Evolutionary conservation across 2,329 filamentous ascomycete genomes (phyloP).

Genomic region (Falciphora oryzae): DNA sequence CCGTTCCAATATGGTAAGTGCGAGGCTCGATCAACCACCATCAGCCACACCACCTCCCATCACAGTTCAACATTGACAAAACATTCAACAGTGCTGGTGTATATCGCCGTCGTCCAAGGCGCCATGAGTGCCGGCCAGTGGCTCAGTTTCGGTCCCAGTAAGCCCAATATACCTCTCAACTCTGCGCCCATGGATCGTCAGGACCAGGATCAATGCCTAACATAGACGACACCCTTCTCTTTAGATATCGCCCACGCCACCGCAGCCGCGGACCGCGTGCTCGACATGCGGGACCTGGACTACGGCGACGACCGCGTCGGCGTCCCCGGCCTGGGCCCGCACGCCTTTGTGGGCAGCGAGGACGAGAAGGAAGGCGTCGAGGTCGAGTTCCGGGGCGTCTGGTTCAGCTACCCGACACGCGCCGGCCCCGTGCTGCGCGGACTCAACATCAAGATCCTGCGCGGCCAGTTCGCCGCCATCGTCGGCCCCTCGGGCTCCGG

Average conservation of each 20-base stretch:
- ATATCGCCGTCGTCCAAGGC: constrained; percentile 27
- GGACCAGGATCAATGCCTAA: background rate
- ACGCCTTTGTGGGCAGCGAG: constrained; percentile 22
- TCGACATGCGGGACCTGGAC: constrained; percentile 37
- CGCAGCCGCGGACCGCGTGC: constrained; percentile 50
- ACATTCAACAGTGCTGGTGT: constrained; percentile 22
- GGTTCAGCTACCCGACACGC: constrained; percentile 52
- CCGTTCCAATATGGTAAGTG: constrained; percentile 22
- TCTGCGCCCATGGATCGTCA: background rate
- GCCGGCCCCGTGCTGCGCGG: constrained; percentile 35
- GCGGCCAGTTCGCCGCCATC: constrained; percentile 43
- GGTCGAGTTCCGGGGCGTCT: constrained; percentile 46
- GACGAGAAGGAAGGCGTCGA: constrained; percentile 36
- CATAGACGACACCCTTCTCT: too few species aligned
- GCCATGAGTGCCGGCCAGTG: constrained; percentile 27
- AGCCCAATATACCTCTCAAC: constrained; percentile 1
- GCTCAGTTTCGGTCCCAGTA: constrained; percentile 27
- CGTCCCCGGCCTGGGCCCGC: constrained; percentile 16
- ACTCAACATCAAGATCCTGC: constrained; percentile 3
- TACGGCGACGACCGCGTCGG: constrained; percentile 3
- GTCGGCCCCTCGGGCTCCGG: constrained; percentile 54
- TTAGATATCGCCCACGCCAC: constrained; percentile 39
- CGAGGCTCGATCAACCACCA: too few species aligned
- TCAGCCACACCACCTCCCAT: too few species aligned
- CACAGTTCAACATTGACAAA: too few species aligned